phyloP scores from a whole-genome alignment of 202 grass and related monocot species.

The Eragrostis tef region DNA sequence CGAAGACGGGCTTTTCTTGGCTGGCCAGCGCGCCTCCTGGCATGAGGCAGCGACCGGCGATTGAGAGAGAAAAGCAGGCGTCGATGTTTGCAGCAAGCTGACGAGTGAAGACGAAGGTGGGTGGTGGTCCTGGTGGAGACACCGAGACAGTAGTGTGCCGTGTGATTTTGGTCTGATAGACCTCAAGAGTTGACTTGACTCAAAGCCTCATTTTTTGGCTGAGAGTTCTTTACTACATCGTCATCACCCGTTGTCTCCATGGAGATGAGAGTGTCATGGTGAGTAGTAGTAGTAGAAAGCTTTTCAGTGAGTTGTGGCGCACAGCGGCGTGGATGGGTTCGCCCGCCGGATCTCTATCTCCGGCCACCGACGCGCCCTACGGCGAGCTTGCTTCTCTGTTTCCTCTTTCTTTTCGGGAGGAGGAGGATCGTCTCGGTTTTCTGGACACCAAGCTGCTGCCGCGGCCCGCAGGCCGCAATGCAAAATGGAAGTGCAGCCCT shows the following conservation, averaged over 20 bases:
- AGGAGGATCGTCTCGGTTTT: no score
- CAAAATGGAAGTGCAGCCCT: no score
- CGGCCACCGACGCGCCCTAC: no score
- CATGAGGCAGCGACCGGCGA: neutral
- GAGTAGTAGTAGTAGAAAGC: neutral
- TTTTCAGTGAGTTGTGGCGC: neutral
- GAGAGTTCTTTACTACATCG: no score
- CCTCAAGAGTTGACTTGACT: neutral
- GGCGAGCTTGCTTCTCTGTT: no score
- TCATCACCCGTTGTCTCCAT: no score
- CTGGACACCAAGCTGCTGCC: no score
- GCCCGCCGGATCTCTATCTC: neutral
- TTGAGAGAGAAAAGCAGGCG: neutral
- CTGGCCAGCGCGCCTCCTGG: neutral
- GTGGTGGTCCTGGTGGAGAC: neutral
- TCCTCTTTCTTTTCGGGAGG: no score
- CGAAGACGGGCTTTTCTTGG: constrained; percentile 30
- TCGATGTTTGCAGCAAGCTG: neutral
- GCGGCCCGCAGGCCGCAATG: neutral
- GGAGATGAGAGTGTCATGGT: neutral
- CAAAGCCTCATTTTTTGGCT: no score
- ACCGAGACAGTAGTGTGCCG: neutral
- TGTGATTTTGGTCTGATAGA: neutral
- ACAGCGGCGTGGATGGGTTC: neutral
- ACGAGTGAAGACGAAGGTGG: neutral